Evolutionary conservation across 2,329 filamentous ascomycete species (phyloP).

Genomic region (Xylaria sp.): DNA sequence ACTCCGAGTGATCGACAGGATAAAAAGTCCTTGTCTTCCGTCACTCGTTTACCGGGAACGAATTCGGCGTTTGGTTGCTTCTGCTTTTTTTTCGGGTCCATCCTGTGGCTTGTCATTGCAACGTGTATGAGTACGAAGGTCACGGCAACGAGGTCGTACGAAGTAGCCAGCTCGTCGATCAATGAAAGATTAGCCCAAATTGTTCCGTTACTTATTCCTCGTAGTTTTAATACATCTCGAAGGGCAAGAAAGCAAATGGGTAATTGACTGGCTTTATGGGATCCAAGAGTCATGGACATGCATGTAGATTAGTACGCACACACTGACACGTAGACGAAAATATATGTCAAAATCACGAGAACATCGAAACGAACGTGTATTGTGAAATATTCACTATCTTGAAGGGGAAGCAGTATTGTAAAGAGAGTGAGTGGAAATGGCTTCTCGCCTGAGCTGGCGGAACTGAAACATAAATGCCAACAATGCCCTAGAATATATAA

Average conservation of each 20-base stretch:
- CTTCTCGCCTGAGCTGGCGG: background rate
- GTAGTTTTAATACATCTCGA: background rate
- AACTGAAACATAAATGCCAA: background rate
- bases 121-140: background rate
- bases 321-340: background rate
- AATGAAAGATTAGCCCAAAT: too few species aligned
- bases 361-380: slow-evolving; percentile 13
- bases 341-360: slow-evolving; percentile 3
- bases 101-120: background rate
- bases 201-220: background rate
- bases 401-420: background rate
- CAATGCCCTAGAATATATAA: background rate
- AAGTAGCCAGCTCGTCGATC: too few species aligned
- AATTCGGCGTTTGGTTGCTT: background rate
- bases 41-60: background rate
- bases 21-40: background rate
- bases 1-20: too few species aligned
- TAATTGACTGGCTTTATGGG: background rate
- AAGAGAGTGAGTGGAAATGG: background rate
- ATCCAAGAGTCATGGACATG: background rate
- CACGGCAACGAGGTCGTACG: background rate
- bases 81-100: background rate
- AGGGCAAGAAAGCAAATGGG: background rate
- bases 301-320: slow-evolving; percentile 20
- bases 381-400: background rate